Conservation (phyloP, 192 early-diverging fungal species). For the Gigaspora rosea region DNA sequence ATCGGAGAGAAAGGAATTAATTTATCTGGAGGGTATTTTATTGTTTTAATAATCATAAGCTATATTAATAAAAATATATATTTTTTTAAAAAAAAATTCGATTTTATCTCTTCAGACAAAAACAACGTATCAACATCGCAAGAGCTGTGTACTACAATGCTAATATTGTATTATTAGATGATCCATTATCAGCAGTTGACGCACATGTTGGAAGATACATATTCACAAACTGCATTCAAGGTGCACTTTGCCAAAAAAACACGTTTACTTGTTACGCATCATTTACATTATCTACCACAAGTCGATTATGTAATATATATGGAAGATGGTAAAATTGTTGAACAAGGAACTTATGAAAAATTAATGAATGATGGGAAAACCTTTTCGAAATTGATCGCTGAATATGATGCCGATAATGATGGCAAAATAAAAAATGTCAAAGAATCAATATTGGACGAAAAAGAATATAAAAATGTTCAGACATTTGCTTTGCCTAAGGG, state of each 20-base stretch:
- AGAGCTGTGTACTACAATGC: conserved; percentile 64
- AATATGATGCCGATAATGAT: conserved; percentile 41
- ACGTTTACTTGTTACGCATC: conserved; percentile 69
- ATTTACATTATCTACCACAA: conserved; percentile 41
- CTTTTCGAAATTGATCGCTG: conserved; percentile 62
- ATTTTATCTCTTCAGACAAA: conserved; percentile 37
- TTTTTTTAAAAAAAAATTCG: no score
- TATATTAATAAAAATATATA: neutral
- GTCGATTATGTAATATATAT: conserved; percentile 57
- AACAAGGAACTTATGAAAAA: conserved; percentile 61
- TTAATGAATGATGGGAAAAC: conserved; percentile 64
- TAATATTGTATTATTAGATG: conserved; percentile 70
- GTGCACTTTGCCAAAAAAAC: conserved; percentile 51
- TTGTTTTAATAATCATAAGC: neutral
- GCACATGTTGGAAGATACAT: conserved; percentile 49
- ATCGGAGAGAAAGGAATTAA: conserved; percentile 71
- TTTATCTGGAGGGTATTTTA: conserved; percentile 59
- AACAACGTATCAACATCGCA: conserved; percentile 64
- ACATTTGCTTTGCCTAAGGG: conserved; percentile 32
- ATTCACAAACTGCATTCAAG: conserved; percentile 50
- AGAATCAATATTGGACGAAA: conserved; percentile 16
- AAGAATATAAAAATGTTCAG: neutral
- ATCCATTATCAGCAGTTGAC: conserved; percentile 59
- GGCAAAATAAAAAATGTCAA: conserved; percentile 50
- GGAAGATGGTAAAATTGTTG: conserved; percentile 52